Evolutionary conservation across 2,329 filamentous ascomycete species (phyloP).

Genomic region (Metarhizium robertsii): DNA sequence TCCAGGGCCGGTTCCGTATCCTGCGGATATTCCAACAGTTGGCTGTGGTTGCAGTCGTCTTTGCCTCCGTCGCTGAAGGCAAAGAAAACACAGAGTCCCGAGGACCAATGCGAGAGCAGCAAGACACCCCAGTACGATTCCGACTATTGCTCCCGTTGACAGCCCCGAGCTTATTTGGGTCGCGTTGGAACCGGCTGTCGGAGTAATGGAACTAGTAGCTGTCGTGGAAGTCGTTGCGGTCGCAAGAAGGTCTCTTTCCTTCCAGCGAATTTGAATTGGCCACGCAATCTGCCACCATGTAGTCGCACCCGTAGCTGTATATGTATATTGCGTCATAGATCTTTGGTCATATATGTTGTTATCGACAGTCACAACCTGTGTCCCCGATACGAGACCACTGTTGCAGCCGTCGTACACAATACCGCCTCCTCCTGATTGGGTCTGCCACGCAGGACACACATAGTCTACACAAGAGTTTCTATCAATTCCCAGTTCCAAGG

Average conservation of each 20-base stretch:
- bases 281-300: not conserved
- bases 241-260: not conserved
- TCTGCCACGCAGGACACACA: not conserved
- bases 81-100: too few species aligned
- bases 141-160: too few species aligned
- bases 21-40: not conserved
- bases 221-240: not conserved
- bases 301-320: not conserved
- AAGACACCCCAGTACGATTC: too few species aligned
- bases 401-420: not conserved
- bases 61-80: too few species aligned
- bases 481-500: too few species aligned
- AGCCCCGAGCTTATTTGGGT: too few species aligned
- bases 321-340: not conserved
- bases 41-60: too few species aligned
- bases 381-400: not conserved
- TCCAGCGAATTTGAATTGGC: not conserved
- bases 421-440: not conserved
- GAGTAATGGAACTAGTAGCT: too few species aligned
- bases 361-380: not conserved
- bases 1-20: not conserved
- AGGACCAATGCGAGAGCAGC: too few species aligned
- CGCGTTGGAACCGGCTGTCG: too few species aligned
- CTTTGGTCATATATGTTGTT: not conserved
- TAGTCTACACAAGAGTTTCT: too few species aligned